Conservation (phyloP, 257 asterid species). For the Parsonsia alboflavescens region DNA sequence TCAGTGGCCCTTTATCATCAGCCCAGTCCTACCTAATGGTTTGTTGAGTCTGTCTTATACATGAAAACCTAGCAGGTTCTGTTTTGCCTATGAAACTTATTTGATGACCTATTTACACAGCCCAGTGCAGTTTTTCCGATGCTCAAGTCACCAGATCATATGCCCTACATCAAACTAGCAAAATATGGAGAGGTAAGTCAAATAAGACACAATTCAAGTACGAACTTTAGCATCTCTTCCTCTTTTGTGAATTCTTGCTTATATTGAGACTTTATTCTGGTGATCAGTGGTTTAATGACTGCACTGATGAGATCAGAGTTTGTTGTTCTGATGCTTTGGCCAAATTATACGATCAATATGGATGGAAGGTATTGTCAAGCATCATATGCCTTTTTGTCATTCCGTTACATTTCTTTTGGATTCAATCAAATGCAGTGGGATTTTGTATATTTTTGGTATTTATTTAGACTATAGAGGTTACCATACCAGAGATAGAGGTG, state of each 20-base stretch:
- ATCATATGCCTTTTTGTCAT: background rate
- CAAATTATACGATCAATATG: slow-evolving; percentile 46
- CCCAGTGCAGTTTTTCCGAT: slow-evolving; percentile 56
- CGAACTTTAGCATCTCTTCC: background rate
- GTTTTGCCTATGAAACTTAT: background rate
- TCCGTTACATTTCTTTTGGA: background rate
- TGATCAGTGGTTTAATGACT: slow-evolving; percentile 86
- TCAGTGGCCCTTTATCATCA: slow-evolving; percentile 48
- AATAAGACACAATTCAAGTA: background rate
- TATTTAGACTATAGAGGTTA: slow-evolving; percentile 70
- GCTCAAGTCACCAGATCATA: slow-evolving; percentile 43
- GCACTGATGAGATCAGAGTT: slow-evolving; percentile 54
- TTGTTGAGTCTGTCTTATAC: slow-evolving; percentile 2
- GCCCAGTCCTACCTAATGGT: slow-evolving; percentile 35
- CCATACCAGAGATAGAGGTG: slow-evolving; percentile 77
- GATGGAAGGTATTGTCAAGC: slow-evolving; percentile 58
- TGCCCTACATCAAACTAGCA: slow-evolving; percentile 56
- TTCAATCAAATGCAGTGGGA: background rate
- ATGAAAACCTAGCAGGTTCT: background rate
- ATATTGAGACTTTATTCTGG: background rate
- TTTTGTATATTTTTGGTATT: background rate
- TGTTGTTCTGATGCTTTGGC: slow-evolving; percentile 62
- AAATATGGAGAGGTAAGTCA: slow-evolving; percentile 60
- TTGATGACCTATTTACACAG: slow-evolving; percentile 24
- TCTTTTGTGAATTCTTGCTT: background rate